Base-by-base conservation (phyloP, 208 protist species). In the Trypanosoma cruzi region DNA sequence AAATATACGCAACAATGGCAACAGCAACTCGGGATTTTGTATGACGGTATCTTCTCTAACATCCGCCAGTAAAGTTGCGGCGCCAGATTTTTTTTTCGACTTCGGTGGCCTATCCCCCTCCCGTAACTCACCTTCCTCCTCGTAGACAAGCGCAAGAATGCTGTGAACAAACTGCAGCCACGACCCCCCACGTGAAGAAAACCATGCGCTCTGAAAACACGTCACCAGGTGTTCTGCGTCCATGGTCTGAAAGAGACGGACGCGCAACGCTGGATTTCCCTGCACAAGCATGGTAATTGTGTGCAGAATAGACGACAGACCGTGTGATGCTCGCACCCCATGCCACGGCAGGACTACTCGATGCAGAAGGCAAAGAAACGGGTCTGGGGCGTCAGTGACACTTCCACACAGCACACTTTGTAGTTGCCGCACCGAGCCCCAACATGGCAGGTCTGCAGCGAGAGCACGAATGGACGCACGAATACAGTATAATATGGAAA, bases 331-430 rank as follows among this genome's bases (percentile, higher is more conserved):
- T 20, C 73, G 53, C 55, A 73, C 58, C 56, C 57, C 61, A 56
- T 48, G 16, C 89, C 89, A 94, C 59, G 84, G 80, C 24, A 80
- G 71, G 13, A 69, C 56, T 32, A 77, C 44, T 31, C 80, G 79
- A 53, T 88, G 77, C 36, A 95, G 66, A 4, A 92, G 71, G 2
- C 60, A 64, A 48, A 85, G 37, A 71, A 87, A 85, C 42, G 63
- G 54, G 44, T 87, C 79, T 4, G 34, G 62, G 3, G 61, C 65
- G 32, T n/a, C 62, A 26, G 42, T 52, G 46, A 29, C 36, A 44
- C 49, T 42, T 29, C 48, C 68, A 53, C 76, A 86, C 1, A 90
- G 31, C 0, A 62, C 71, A 67, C 77, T 73, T 56, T 90, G 85
- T 49, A 90, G 73, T 54, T 56, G 68, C 34, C 80, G 80, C 46